Conservation (phyloP, 768 basidiomycete genomes). For the Leccinum rimulosum region DNA sequence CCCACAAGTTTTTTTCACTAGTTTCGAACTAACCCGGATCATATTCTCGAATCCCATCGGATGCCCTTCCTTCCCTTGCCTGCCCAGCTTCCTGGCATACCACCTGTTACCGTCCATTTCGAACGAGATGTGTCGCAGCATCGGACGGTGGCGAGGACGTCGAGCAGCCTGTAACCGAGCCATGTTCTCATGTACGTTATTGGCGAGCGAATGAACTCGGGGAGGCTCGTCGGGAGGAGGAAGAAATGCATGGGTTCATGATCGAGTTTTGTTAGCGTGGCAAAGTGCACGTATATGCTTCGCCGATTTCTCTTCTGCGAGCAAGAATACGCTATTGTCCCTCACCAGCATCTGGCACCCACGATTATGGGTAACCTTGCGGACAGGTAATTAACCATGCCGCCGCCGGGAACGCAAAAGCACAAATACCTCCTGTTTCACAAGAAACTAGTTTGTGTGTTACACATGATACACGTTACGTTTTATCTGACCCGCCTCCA, state of each 20-base stretch:
- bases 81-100: constrained; percentile 70
- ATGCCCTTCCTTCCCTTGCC: constrained; percentile 77
- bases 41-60: constrained; percentile 79
- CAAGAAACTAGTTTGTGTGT: too few relatives aligned
- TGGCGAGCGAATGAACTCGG: constrained; percentile 9
- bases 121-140: constrained; percentile 89
- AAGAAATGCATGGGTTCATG: neutral
- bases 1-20: too few relatives aligned
- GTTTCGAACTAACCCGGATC: constrained; percentile 55
- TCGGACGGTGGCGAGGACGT: constrained; percentile 72
- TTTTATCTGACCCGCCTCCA: too few relatives aligned
- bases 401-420: too few relatives aligned
- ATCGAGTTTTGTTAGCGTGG: neutral
- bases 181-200: constrained; percentile 22
- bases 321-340: too few relatives aligned
- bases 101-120: constrained; percentile 98
- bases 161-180: constrained; percentile 48
- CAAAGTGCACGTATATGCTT: too few relatives aligned
- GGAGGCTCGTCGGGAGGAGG: neutral
- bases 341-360: too few relatives aligned
- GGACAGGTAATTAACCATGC: too few relatives aligned
- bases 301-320: too few relatives aligned
- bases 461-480: too few relatives aligned
- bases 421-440: too few relatives aligned
- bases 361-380: too few relatives aligned